Base-by-base conservation (phyloP, 1,284 basidiomycete species). In the Neotropicomus parvogracilis region DNA sequence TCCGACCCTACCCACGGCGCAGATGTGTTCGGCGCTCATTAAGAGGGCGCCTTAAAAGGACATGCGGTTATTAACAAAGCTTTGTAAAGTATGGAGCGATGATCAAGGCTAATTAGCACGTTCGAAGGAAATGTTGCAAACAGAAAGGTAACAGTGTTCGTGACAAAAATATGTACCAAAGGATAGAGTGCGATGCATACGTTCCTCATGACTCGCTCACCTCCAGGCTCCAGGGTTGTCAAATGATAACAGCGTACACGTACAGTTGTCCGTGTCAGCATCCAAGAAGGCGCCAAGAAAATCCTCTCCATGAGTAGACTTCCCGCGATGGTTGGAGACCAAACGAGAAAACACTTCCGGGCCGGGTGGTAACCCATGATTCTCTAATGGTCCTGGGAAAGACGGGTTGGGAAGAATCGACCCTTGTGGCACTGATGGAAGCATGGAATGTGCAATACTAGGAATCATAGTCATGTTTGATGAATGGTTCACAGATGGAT, bases 21-120 rank as follows among this genome's bases (percentile, higher is more conserved):
- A 37, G 12, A 52, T 14, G 40, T 20, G n/a, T n/a, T n/a, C n/a
- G n/a, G n/a, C n/a, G n/a, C n/a, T n/a, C 49, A 51, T 46, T 43
- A 38, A 40, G 27, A 37, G 31, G n/a, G 10, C 13, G 17, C n/a
- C 47, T 39, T 32, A 19, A 52, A 33, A 37, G 26, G 40, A 24
- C 14, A 54, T 16, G 21, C 7, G 17, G 19, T 44, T 26, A 40
- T 29, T 20, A 35, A 37, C 24, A 24, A 24, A 8, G n/a, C n/a
- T n/a, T n/a, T 11, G 27, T 27, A 37, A 24, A 17, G 35, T 39
- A 44, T 29, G 27, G 9, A 38, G 17, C n/a, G n/a, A n/a, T n/a
- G n/a, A n/a, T n/a, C n/a, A n/a, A n/a, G n/a, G n/a, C n/a, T n/a
- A n/a, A n/a, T n/a, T n/a, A n/a, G n/a, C n/a, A n/a, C n/a, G n/a